Base-by-base conservation (phyloP, 163 green algal genomes). In the Prototheca wickerhamii region DNA sequence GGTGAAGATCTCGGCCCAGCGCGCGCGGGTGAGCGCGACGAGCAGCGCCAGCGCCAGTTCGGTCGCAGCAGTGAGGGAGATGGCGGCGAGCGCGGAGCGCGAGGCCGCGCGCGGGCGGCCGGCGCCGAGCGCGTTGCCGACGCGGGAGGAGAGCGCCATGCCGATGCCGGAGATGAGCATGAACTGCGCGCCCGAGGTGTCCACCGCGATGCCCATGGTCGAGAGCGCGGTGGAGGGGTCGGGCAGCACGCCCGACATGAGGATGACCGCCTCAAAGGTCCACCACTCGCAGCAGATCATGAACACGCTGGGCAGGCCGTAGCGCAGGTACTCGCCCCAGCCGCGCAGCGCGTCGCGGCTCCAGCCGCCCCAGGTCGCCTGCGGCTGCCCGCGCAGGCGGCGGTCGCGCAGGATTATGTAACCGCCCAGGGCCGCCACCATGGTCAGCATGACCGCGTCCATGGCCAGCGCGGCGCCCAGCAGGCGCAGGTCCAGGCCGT, bases 341-440 rank as follows among this genome's bases (percentile, higher is more conserved):
- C 31, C 40, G n/a, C 6, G 29, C 50, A 65, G 42, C 60, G 50
- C 28, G 23, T 31, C 4, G 17, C 28, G 23, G 30, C 3, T 35
- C 23, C 6, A 46, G 43, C 28, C 40, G 42, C 70, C 55, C 78
- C 78, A 84, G 17, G 78, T 83, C 37, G 69, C 61, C 60, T 66
- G 18, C 1, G 60, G 28, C 18, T 53, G 71, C 26, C 68, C 75
- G 4, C 30, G 15, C 12, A 79, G 63, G n/a, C 35, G 40, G 8
- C 46, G 63, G 40, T 83, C 71, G 5, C 72, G 61, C 55, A 46
- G 65, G 18, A 53, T 7, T n/a, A 67, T 32, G 28, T 60, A 79
- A 1, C 31, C 28, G 1, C 17, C 43, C 25, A 83, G 50, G 25
- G 69, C 32, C 23, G 62, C n/a, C 60, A 76, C 54, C 31, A 67